Base-by-base conservation (phyloP, 352 stramenopile genomes). In the Pythium utonaiense region DNA sequence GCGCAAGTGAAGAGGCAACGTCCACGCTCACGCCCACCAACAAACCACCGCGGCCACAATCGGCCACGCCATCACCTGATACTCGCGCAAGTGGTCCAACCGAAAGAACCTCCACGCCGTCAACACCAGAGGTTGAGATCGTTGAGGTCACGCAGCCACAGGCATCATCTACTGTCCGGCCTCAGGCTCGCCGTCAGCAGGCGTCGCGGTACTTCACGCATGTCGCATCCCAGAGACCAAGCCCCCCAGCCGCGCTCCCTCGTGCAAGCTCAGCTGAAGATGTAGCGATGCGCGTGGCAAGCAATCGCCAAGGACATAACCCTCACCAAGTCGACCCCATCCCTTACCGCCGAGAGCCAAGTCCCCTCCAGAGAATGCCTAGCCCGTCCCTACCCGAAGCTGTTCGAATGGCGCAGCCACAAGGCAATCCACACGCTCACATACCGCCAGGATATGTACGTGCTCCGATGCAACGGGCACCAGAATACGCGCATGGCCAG, bases 81-180 rank as follows among this genome's bases (percentile, higher is more conserved):
- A 47, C 40, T 47, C 40, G 5, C 16, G 16, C 24, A 22, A 17
- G 27, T 1, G 9, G 45, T n/a, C 27, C 25, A 27, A 24, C 6
- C 40, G 8, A 19, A 31, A 33, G 25, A 14, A 31, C 16, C 28
- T 48, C 45, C 1, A 45, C 25, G 2, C 25, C 45, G 19, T 36
- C 33, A 9, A 42, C 57, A 12, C 57, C 47, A 12, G 47, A 63
- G 10, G 19, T 55, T n/a, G n/a, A 52, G 36, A 34, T 41, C n/a
- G 9, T 42, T 31, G 8, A 41, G 22, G 47, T 42, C 3, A 19
- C 21, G 1, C 57, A 19, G 1, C 28, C 57, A 31, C 3, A n/a
- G n/a, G 40, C 17, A 3, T 19, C 40, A 3, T 25, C n/a, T 17
- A 3, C 25, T 19, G 1, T 19, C 6, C 40, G 7, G 40, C 40